Evolutionary conservation across 108 stramenopile species (phyloP).

Genomic region (Cyclotella baltica): DNA sequence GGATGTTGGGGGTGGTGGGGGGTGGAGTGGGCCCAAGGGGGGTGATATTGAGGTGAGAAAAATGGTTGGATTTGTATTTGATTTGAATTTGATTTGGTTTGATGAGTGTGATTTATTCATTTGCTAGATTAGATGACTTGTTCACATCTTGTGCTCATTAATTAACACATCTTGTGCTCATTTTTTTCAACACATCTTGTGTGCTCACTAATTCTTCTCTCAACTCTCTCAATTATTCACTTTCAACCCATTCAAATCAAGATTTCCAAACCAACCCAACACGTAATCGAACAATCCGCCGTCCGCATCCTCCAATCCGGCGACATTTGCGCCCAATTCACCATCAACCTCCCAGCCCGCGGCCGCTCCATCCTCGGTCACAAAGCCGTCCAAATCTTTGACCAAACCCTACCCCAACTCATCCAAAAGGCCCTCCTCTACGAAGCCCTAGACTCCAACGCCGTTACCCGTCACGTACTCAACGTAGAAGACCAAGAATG

Average conservation of each 20-base stretch:
- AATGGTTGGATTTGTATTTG: background rate
- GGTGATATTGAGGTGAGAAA: constrained; percentile 81
- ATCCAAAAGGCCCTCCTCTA: constrained; percentile 63
- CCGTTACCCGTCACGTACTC: constrained; percentile 75
- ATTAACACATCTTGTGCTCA: background rate
- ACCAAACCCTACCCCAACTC: constrained; percentile 70
- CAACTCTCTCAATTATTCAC: background rate
- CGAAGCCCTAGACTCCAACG: constrained; percentile 54
- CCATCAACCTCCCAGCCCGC: constrained; percentile 93
- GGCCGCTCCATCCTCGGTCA: constrained; percentile 90
- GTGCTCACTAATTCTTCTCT: background rate
- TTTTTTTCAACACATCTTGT: background rate
- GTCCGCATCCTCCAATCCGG: constrained; percentile 69
- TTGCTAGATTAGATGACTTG: background rate
- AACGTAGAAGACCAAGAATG: constrained; percentile 90
- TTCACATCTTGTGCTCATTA: background rate
- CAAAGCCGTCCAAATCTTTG: constrained; percentile 83
- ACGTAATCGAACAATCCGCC: constrained; percentile 91
- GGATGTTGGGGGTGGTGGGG: constrained; percentile 42
- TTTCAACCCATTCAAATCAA: constrained; percentile 21
- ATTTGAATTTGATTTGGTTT: background rate
- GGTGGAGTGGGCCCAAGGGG: constrained; percentile 88
- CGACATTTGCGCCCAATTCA: constrained; percentile 84
- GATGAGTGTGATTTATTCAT: too few species aligned
- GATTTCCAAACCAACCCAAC: constrained; percentile 87